Percentiles rank a stretch among this genome's conserved stretches.
Evolutionary conservation across 148 eudicot species (phyloP).

Genomic region (Chenopodium berlandieri): DNA sequence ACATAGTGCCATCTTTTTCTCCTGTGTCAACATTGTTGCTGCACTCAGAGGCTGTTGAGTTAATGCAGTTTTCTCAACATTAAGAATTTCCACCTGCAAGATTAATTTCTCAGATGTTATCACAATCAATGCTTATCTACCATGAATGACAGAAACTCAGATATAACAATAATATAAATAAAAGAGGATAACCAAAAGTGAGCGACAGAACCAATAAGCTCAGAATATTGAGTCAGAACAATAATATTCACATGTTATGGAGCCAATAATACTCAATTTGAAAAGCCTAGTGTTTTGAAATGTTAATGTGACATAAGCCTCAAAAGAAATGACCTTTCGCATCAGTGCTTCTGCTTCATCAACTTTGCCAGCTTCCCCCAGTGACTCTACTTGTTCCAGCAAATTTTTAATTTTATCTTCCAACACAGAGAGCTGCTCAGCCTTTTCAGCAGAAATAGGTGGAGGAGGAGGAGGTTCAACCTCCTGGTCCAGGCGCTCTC

Average conservation of each 20-base stretch:
- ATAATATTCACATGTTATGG: not conserved
- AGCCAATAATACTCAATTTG: not conserved
- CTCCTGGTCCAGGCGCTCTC: constrained; percentile 93
- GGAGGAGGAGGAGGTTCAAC: constrained; percentile 81
- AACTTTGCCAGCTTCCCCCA: constrained; percentile 96
- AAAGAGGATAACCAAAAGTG: not conserved
- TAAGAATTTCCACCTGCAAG: constrained; percentile 83
- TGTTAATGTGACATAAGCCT: not conserved
- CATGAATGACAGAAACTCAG: too few species aligned
- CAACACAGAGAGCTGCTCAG: constrained; percentile 85
- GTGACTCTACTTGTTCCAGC: constrained; percentile 86
- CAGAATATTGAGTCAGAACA: not conserved
- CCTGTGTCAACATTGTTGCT: constrained; percentile 71
- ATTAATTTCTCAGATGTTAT: not conserved
- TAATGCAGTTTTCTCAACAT: constrained; percentile 70
- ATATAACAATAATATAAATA: not conserved
- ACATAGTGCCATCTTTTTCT: constrained; percentile 98
- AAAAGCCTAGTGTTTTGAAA: not conserved
- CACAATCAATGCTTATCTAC: not conserved
- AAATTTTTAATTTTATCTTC: constrained; percentile 90
- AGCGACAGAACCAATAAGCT: not conserved
- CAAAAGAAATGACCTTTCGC: constrained; percentile 63
- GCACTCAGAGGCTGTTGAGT: constrained; percentile 69
- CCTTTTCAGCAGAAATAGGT: constrained; percentile 85
- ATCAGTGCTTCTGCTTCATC: constrained; percentile 99